Evolutionary conservation across 352 stramenopile species (phyloP).

Genomic region (Globisporangium heterothallicum): DNA sequence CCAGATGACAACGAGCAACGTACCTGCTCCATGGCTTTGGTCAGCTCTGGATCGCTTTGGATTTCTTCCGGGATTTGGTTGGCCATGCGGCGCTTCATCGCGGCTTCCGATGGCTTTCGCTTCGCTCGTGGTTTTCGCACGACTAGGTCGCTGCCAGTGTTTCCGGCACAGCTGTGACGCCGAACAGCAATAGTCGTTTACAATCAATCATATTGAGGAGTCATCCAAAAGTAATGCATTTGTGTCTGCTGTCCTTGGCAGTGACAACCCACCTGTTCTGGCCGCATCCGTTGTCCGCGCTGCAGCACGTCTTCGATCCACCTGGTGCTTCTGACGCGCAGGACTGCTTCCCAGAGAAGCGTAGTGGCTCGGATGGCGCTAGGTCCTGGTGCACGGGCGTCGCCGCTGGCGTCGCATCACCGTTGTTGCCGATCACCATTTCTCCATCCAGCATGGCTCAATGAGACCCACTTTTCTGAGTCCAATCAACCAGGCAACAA

Average conservation of each 20-base stretch:
- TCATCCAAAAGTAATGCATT: too few relatives aligned
- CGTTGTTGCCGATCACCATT: slow-evolving; percentile 9
- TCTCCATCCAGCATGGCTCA: slow-evolving; percentile 2
- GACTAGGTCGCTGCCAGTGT: slow-evolving; percentile 12
- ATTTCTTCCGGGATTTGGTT: slow-evolving; percentile 92
- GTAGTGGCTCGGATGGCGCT: slow-evolving; percentile 20
- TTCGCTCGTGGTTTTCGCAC: slow-evolving; percentile 42
- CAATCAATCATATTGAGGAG: too few relatives aligned
- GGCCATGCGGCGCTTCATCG: slow-evolving; percentile 61
- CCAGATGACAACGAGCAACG: neutral
- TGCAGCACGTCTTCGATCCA: slow-evolving; percentile 5
- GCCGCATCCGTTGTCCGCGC: slow-evolving; percentile 8
- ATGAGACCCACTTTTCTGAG: neutral
- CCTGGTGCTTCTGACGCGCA: neutral
- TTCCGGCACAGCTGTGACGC: neutral
- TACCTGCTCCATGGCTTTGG: slow-evolving; percentile 88
- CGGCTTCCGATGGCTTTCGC: slow-evolving; percentile 56
- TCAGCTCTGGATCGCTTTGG: slow-evolving; percentile 79
- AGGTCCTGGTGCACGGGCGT: neutral
- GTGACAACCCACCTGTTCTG: slow-evolving; percentile 5
- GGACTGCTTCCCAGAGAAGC: slow-evolving; percentile 52
- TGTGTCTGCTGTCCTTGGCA: too few relatives aligned
- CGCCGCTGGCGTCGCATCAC: neutral
- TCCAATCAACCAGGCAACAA: neutral
- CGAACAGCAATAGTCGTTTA: too few relatives aligned